phyloP scores from a whole-genome alignment of 2,329 filamentous ascomycete genomes.

The Parafenestella ontariensis region DNA sequence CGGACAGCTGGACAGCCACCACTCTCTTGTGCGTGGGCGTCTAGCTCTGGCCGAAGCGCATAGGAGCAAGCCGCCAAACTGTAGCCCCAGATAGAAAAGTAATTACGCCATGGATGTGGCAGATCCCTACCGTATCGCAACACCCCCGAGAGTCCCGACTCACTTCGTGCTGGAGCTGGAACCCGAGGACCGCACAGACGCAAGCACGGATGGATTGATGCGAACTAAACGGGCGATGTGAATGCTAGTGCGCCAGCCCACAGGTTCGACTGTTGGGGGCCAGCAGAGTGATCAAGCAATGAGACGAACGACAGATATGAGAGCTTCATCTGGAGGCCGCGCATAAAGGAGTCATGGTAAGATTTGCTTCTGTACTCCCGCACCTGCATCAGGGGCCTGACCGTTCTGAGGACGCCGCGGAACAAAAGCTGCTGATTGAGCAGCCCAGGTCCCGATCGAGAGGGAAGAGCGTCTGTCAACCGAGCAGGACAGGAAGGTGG shows the following conservation, averaged over 20 bases:
- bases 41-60: constrained; percentile 31
- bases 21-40: constrained; percentile 33
- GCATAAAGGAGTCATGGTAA: constrained; percentile 16
- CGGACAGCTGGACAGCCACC: constrained; percentile 39
- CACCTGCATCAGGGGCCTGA: constrained; percentile 32
- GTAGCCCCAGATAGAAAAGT: constrained; percentile 34
- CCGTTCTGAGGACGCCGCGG: constrained; percentile 17
- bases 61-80: constrained; percentile 27
- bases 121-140: constrained; percentile 35
- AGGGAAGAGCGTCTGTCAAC: constrained; percentile 16
- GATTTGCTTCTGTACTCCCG: constrained; percentile 29
- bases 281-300: constrained; percentile 19
- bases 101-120: constrained; percentile 27
- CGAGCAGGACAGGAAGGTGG: constrained; percentile 19
- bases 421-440: constrained; percentile 30
- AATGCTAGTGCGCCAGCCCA: constrained; percentile 20
- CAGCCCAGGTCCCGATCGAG: constrained; percentile 24
- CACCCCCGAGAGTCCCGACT: constrained; percentile 17
- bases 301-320: constrained; percentile 9
- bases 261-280: constrained; percentile 34
- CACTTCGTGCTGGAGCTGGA: constrained; percentile 18
- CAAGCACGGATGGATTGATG: constrained; percentile 15
- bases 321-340: constrained; percentile 16
- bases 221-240: constrained; percentile 16
- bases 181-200: constrained; percentile 21